Conservation (phyloP, 2,329 filamentous ascomycete genomes). For the Capronia coronata region DNA sequence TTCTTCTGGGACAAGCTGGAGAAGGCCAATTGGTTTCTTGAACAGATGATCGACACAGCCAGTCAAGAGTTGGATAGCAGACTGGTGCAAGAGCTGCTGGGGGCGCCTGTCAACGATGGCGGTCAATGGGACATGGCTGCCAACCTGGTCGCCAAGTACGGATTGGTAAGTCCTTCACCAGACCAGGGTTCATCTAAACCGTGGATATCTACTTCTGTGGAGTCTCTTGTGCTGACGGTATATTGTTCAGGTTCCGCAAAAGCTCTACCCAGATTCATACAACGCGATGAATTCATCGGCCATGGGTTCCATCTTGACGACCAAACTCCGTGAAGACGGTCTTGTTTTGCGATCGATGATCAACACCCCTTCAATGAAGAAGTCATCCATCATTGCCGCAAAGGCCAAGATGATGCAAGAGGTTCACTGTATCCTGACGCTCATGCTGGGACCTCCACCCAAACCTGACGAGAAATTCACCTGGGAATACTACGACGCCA, state of each 20-base stretch:
- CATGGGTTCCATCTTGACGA: conserved; percentile 70
- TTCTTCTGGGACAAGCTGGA: conserved; percentile 95
- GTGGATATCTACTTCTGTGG: neutral
- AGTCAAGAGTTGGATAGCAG: conserved; percentile 64
- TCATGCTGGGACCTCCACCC: conserved; percentile 75
- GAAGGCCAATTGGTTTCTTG: conserved; percentile 83
- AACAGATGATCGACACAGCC: conserved; percentile 71
- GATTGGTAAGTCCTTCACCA: conserved; percentile 50
- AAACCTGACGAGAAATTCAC: conserved; percentile 61
- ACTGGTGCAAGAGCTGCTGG: conserved; percentile 63
- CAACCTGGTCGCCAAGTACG: conserved; percentile 80
- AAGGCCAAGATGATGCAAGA: conserved; percentile 74
- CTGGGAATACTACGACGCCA: conserved; percentile 72
- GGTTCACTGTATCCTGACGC: conserved; percentile 71
- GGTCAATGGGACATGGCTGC: conserved; percentile 91
- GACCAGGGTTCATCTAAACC: neutral
- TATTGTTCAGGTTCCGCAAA: conserved; percentile 54
- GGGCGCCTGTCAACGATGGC: conserved; percentile 66
- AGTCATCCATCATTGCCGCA: conserved; percentile 41
- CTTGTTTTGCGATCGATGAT: conserved; percentile 61
- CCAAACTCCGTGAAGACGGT: conserved; percentile 79
- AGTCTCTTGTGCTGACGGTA: neutral
- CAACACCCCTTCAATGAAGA: conserved; percentile 37
- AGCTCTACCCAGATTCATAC: conserved; percentile 73
- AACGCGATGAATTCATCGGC: conserved; percentile 65